These are phyloP conservation scores for Meyerozyma elateridarum DNA, from an alignment of 1,139 yeast genomes.

Conservation along the genomic window DNA sequence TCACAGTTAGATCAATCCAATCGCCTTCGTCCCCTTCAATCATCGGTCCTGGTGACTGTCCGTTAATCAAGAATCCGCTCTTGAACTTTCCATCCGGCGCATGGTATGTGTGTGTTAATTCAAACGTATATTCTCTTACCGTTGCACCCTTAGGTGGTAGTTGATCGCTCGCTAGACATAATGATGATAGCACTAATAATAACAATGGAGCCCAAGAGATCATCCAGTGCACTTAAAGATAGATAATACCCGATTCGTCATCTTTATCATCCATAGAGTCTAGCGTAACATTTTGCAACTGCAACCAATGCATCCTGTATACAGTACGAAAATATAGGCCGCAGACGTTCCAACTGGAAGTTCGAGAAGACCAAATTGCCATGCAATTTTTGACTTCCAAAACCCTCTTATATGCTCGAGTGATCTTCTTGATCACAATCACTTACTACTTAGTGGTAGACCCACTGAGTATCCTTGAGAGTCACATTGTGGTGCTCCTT, in stretches of 20 bases:
- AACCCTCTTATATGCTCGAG: slow-evolving; percentile 45
- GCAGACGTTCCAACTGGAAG: slow-evolving; percentile 1
- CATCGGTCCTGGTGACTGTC: slow-evolving; percentile 32
- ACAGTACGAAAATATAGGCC: not conserved
- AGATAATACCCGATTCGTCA: no score
- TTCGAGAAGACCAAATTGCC: slow-evolving; percentile 4
- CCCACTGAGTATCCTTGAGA: slow-evolving; percentile 35
- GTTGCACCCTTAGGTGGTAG: slow-evolving; percentile 6
- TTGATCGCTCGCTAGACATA: no score
- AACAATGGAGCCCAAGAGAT: no score
- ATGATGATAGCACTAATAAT: no score
- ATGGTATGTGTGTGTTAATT: slow-evolving; percentile 13
- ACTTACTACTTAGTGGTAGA: slow-evolving; percentile 40
- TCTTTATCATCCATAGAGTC: not conserved
- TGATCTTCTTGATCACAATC: slow-evolving; percentile 39
- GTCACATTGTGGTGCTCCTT: slow-evolving; percentile 50
- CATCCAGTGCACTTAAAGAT: no score
- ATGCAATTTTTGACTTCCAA: slow-evolving; percentile 60
- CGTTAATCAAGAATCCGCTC: slow-evolving; percentile 26
- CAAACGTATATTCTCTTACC: slow-evolving; percentile 9
- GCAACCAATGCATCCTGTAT: not conserved
- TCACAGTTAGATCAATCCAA: slow-evolving; percentile 24
- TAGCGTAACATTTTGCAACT: slow-evolving; percentile 4
- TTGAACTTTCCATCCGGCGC: slow-evolving; percentile 18
- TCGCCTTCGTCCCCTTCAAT: slow-evolving; percentile 34